Evolutionary conservation across 2,329 filamentous ascomycete species (phyloP).

Genomic region (Pseudofabraea citricarpa): DNA sequence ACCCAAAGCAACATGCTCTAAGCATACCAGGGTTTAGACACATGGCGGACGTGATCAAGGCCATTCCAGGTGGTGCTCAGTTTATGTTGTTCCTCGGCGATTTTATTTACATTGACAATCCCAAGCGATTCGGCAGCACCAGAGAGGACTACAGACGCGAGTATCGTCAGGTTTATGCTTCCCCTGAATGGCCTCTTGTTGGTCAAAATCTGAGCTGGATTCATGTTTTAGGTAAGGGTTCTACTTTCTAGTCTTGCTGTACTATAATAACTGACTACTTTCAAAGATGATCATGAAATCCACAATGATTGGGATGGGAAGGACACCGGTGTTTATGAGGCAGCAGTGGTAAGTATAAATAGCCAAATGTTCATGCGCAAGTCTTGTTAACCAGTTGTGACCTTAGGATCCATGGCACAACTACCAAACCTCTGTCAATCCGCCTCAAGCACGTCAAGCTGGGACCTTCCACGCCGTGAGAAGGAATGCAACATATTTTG

Average conservation of each 20-base stretch:
- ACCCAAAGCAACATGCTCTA: not conserved
- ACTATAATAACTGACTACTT: not conserved
- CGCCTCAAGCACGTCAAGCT: constrained; percentile 57
- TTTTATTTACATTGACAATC: constrained; percentile 90
- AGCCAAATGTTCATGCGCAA: no score
- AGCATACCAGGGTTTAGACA: constrained; percentile 71
- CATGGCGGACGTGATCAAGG: constrained; percentile 67
- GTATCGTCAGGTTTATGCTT: constrained; percentile 93
- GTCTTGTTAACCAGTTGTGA: constrained; percentile 7
- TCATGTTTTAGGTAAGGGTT: constrained; percentile 59
- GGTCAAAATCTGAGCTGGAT: constrained; percentile 89
- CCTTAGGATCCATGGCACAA: constrained; percentile 62
- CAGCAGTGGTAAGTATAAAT: constrained; percentile 66
- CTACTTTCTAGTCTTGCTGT: not conserved
- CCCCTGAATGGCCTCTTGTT: constrained; percentile 80
- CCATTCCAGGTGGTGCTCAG: constrained; percentile 59
- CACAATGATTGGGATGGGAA: constrained; percentile 88
- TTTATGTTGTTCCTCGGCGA: constrained; percentile 82
- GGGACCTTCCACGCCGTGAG: constrained; percentile 32
- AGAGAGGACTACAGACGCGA: constrained; percentile 79
- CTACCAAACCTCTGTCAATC: constrained; percentile 84
- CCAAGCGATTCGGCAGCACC: constrained; percentile 67
- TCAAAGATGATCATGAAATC: constrained; percentile 96
- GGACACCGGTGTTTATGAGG: constrained; percentile 71
- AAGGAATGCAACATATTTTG: constrained; percentile 72